Percentiles rank a stretch among this genome's conserved stretches.
phyloP scores from a whole-genome alignment of 495 filamentous ascomycete species.

The Chaetomidium leptoderma region DNA sequence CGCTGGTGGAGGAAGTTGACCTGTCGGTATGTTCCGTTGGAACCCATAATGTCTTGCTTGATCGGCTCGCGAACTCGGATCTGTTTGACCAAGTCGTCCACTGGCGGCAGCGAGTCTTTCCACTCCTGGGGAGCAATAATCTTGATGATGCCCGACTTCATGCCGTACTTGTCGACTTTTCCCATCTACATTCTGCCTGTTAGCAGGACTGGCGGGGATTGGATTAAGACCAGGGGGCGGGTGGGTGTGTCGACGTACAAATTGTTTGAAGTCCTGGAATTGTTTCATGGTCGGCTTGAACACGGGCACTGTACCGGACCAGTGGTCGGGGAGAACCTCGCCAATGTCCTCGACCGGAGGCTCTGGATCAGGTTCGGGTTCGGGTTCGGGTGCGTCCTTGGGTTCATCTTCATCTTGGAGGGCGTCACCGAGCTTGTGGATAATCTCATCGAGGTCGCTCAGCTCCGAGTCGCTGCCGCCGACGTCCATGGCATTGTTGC shows the following conservation, averaged over 20 bases:
- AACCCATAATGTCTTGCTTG: slow-evolving; percentile 94
- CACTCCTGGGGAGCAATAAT: slow-evolving; percentile 93
- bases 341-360: slow-evolving; percentile 55
- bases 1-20: slow-evolving; percentile 93
- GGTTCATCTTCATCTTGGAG: slow-evolving; percentile 2
- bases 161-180: slow-evolving; percentile 88
- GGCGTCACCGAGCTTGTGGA: slow-evolving; percentile 27
- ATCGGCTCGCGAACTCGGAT: slow-evolving; percentile 95
- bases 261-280: slow-evolving; percentile 85
- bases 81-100: slow-evolving; percentile 82
- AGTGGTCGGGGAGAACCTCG: slow-evolving; percentile 76
- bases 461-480: slow-evolving; percentile 53
- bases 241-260: slow-evolving; percentile 46
- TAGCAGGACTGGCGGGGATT: slow-evolving; percentile 9
- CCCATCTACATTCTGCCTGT: slow-evolving; percentile 50
- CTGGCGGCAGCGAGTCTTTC: slow-evolving; percentile 69
- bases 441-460: slow-evolving; percentile 51
- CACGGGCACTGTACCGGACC: slow-evolving; percentile 85
- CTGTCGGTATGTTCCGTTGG: slow-evolving; percentile 88
- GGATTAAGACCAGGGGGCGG: not conserved
- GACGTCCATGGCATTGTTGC: slow-evolving; percentile 47
- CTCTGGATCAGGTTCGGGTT: slow-evolving; percentile 20
- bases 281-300: slow-evolving; percentile 95
- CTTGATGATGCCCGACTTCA: slow-evolving; percentile 95
- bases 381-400: not conserved